Evolutionary conservation across 495 filamentous ascomycete species (phyloP), one percentile per base, ranked within the genome.

Genomic region (Usnea hakonensis): DNA sequence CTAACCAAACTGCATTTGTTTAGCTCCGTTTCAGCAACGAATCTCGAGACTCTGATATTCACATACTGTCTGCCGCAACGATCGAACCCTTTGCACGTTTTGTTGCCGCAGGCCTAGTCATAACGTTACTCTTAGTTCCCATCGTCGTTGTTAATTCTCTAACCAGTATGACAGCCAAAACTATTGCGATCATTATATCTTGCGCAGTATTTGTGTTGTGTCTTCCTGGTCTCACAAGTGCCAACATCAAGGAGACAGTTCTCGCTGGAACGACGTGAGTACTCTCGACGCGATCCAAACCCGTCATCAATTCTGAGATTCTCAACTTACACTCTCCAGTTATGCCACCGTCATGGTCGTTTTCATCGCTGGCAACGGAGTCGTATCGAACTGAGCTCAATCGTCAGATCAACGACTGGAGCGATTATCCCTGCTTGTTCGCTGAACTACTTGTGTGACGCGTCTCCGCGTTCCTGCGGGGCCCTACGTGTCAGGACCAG

Each of bases 71-170:
- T 14, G 69, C 68, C 21, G 40, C 63, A 16, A 30, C 68, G 8
- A 67, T 76, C 33, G 62, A 64, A 32, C 10, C 44, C 9, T 65
- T 64, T 16, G 65, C 72, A 19, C 65, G 61, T 32, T 63, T 57
- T 3, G 11, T 73, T 35, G 41, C 73, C 41, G 23, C 71, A 14
- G 57, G 65, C 10, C 43, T 74, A 0, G 68, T 75, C 40, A 69
- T 67, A 14, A 43, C 71, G 48, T 63, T 74, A 11, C 66, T 77
- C 21, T 61, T 75, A 32, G 62, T 67, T 36, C 74, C 72, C 9
- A 61, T 75, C 50, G 61, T 72, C 23, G 68, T 74, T 19, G 69
- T 67, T 58, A 67, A 70, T 53, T 36, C 63, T 23, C 46, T 72
- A 3, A 57, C 44, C 33, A 68, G 28, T 44, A 61, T 62, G 13